These are phyloP conservation scores for Skeletonema grethae DNA, from an alignment of 108 stramenopile species.

Conservation along the genomic window DNA sequence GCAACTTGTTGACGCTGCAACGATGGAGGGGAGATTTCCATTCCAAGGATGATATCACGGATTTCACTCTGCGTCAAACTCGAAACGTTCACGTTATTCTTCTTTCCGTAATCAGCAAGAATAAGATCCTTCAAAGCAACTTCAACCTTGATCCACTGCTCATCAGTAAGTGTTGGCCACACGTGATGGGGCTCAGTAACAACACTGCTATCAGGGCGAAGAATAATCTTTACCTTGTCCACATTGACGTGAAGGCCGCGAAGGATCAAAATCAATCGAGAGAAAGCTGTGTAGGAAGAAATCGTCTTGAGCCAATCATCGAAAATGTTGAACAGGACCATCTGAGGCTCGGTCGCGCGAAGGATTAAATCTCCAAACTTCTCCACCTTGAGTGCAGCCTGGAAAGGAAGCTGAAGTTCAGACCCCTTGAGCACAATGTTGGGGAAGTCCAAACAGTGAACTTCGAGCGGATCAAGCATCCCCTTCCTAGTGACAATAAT, in stretches of 20 bases:
- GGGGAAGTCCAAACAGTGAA: conserved; percentile 98
- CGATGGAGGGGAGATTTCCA: conserved; percentile 99
- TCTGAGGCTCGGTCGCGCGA: conserved; percentile 98
- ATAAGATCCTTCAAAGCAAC: conserved; percentile 98
- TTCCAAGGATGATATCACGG: conserved; percentile 98
- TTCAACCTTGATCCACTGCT: conserved; percentile 99
- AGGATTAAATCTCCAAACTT: conserved; percentile 99
- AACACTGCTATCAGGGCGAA: conserved; percentile 97
- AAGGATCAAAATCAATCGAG: conserved; percentile 97
- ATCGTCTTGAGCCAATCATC: conserved; percentile 99
- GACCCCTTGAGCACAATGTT: conserved; percentile 99
- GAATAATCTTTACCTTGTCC: conserved; percentile 96
- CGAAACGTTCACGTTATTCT: conserved; percentile 99
- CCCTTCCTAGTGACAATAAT: conserved; percentile 99
- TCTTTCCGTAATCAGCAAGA: conserved; percentile 98
- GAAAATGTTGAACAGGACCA: conserved; percentile 99
- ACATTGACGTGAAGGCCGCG: conserved; percentile 96
- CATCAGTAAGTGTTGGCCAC: conserved; percentile 98
- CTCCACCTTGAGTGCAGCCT: conserved; percentile 97
- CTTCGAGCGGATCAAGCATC: conserved; percentile 99
- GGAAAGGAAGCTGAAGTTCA: conserved; percentile 99
- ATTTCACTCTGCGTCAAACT: conserved; percentile 99
- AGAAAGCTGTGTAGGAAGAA: conserved; percentile 98
- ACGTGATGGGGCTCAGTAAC: conserved; percentile 99
- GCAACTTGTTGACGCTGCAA: conserved; percentile 99